A percentile compares a stretch with the other conserved stretches of the same genome.
phyloP scores from a whole-genome alignment of 805 yeast species.

The Wickerhamomyces queroliae region DNA sequence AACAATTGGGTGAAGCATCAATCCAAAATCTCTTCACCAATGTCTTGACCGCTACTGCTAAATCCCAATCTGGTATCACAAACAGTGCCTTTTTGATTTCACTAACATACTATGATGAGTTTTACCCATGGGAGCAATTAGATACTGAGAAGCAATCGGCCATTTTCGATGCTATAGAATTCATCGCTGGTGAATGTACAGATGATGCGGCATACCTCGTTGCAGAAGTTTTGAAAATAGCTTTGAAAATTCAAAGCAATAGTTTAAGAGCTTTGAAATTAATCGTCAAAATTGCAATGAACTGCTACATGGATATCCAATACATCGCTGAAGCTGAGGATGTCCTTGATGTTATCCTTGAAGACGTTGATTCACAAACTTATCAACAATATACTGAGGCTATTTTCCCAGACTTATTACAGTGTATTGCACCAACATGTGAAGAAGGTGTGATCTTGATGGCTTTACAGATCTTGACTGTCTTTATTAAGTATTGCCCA shows the following conservation, averaged over 20 bases:
- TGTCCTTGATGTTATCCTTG: slow-evolving; percentile 56
- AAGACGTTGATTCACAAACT: slow-evolving; percentile 34
- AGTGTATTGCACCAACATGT: slow-evolving; percentile 25
- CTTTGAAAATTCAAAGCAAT: slow-evolving; percentile 40
- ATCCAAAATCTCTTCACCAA: not conserved
- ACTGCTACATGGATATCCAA: slow-evolving; percentile 72
- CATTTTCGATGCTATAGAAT: slow-evolving; percentile 31
- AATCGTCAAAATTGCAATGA: slow-evolving; percentile 58
- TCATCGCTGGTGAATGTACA: slow-evolving; percentile 54
- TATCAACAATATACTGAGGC: slow-evolving; percentile 43
- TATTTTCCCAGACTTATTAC: slow-evolving; percentile 46
- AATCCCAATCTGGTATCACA: slow-evolving; percentile 24
- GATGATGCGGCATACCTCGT: slow-evolving; percentile 78
- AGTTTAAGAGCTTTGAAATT: slow-evolving; percentile 38
- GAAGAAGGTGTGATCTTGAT: slow-evolving; percentile 5
- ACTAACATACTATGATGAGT: slow-evolving; percentile 42
- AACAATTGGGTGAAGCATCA: not conserved
- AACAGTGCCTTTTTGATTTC: slow-evolving; percentile 39
- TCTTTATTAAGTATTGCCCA: slow-evolving; percentile 43
- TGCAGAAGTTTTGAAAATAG: slow-evolving; percentile 60
- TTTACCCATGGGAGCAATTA: slow-evolving; percentile 26
- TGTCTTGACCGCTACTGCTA: slow-evolving; percentile 14
- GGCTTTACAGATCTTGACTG: slow-evolving; percentile 46
- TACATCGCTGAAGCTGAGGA: slow-evolving; percentile 63
- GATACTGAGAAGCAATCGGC: slow-evolving; percentile 11